Percentiles rank a stretch among this genome's conserved stretches.
Evolutionary conservation across 768 basidiomycete genomes (phyloP).

Genomic region (Boletellus ananiceps): DNA sequence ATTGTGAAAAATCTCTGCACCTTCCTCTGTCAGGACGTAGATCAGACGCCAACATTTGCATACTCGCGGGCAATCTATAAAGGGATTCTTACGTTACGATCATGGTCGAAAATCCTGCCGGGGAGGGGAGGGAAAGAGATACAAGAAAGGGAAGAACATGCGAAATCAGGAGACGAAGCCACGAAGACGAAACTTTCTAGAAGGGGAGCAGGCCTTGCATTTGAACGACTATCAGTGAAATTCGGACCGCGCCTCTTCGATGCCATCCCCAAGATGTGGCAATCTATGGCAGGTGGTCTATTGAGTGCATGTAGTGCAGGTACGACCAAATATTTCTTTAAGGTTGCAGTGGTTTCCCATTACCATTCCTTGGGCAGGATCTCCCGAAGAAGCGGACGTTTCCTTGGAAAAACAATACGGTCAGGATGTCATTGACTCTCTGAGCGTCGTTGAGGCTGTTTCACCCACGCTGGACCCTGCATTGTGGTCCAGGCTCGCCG

Average conservation of each 20-base stretch:
- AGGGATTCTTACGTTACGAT: slow-evolving; percentile 76
- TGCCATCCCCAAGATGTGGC: slow-evolving; percentile 92
- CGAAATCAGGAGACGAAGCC: slow-evolving; percentile 49
- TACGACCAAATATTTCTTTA: slow-evolving; percentile 31
- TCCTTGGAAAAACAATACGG: slow-evolving; percentile 70
- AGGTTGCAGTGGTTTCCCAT: neutral
- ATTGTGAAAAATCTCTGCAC: slow-evolving; percentile 96
- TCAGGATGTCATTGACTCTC: slow-evolving; percentile 88
- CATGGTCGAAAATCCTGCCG: slow-evolving; percentile 35
- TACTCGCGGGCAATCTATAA: slow-evolving; percentile 54
- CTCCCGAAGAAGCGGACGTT: slow-evolving; percentile 53
- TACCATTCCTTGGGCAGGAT: slow-evolving; percentile 35
- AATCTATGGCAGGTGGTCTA: slow-evolving; percentile 80
- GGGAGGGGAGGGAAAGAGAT: slow-evolving; percentile 36
- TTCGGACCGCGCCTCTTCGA: slow-evolving; percentile 74
- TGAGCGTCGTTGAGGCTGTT: slow-evolving; percentile 84
- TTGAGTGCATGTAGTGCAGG: slow-evolving; percentile 62
- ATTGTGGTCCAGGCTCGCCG: slow-evolving; percentile 63
- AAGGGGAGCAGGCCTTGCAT: slow-evolving; percentile 81
- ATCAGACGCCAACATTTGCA: slow-evolving; percentile 86
- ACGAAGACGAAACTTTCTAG: slow-evolving; percentile 67
- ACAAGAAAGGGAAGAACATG: slow-evolving; percentile 38
- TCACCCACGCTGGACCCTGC: slow-evolving; percentile 68
- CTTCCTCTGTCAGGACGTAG: slow-evolving; percentile 89
- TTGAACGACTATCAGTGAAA: slow-evolving; percentile 67